Base-by-base conservation (phyloP, 2,329 filamentous ascomycete genomes). In the Pseudogymnoascus sp. region DNA sequence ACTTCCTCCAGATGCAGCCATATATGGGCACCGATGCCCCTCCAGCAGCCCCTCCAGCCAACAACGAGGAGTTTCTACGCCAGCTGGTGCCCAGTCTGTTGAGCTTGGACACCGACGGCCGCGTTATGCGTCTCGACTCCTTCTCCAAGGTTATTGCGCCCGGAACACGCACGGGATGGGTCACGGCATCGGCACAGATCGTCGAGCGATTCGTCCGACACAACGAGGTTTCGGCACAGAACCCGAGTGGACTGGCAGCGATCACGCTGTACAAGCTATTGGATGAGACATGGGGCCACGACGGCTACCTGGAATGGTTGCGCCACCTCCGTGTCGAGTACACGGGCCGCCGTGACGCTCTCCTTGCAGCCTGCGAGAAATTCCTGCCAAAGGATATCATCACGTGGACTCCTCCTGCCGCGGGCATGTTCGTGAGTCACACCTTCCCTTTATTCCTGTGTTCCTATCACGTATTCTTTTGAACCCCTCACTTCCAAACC, bases 211-310 rank as follows among this genome's bases (percentile, higher is more conserved):
- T 90, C 74, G 79, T 87, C 64, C 87, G 89, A 47, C 90, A 95
- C 74, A 86, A 87, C 65, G 94, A 99, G 74, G 84, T 88, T 20
- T 88, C 86, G 38, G 91, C 86, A 50, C 94, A 99, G 71, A 91
- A 90, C 16, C 91, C 94, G 0, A 87, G 84, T 61, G 94, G 94
- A 43, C 83, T 96, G 69, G 86, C 89, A 0, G 93, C 97, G 76
- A 78, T 94, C 20, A 79, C 93, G 7, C 76, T 97, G 60, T 92
- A 89, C 77, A 95, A 96, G 76, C 79, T 99, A 20, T 79, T 99
- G 2, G 94, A 99, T 66, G 91, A 96, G 74, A 85, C 87, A 58
- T 99, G 94, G 94, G 94, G 93, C 22, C 94, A 99, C 70, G 81
- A 84, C 41, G 92, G 92, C 1, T 99, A 95, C 71, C 75, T 99